Conservation (phyloP, 202 grass and related monocot genomes). For the Schoenoplectus tabernaemontani region DNA sequence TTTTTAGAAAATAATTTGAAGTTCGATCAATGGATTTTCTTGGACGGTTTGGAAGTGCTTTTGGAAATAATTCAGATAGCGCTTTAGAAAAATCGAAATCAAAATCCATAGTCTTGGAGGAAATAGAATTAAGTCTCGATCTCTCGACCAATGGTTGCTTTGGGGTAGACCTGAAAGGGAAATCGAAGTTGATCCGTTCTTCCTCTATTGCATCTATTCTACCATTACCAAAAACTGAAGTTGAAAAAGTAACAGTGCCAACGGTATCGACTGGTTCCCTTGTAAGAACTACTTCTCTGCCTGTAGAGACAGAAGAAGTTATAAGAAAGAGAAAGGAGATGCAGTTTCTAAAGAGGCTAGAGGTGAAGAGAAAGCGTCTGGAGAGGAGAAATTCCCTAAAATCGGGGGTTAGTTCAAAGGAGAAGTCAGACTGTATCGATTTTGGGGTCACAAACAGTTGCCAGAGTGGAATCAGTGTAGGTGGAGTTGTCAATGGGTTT, state of each 20-base stretch:
- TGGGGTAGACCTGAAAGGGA: slow-evolving; percentile 44
- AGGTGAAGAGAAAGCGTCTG: slow-evolving; percentile 80
- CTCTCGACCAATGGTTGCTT: slow-evolving; percentile 84
- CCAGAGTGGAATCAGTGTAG: slow-evolving; percentile 32
- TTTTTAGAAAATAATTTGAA: background rate
- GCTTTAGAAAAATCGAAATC: slow-evolving; percentile 2
- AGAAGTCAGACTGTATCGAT: slow-evolving; percentile 10
- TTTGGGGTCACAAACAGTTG: slow-evolving; percentile 20
- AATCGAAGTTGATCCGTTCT: slow-evolving; percentile 44
- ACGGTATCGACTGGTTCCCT: slow-evolving; percentile 22
- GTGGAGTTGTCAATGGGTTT: background rate
- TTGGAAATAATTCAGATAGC: background rate
- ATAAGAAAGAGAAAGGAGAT: slow-evolving; percentile 48
- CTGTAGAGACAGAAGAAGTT: slow-evolving; percentile 52
- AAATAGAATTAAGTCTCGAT: slow-evolving; percentile 69
- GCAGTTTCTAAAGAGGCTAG: slow-evolving; percentile 61
- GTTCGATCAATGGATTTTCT: slow-evolving; percentile 50
- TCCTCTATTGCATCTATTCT: slow-evolving; percentile 61
- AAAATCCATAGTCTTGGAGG: slow-evolving; percentile 30
- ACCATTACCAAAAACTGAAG: slow-evolving; percentile 14
- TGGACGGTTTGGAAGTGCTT: slow-evolving; percentile 36
- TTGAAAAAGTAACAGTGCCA: slow-evolving; percentile 27
- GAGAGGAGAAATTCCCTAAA: slow-evolving; percentile 68
- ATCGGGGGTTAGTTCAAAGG: slow-evolving; percentile 27
- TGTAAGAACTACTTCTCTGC: slow-evolving; percentile 67